Conservation (phyloP, 2,329 filamentous ascomycete species). For the Exophiala dermatitidis region DNA sequence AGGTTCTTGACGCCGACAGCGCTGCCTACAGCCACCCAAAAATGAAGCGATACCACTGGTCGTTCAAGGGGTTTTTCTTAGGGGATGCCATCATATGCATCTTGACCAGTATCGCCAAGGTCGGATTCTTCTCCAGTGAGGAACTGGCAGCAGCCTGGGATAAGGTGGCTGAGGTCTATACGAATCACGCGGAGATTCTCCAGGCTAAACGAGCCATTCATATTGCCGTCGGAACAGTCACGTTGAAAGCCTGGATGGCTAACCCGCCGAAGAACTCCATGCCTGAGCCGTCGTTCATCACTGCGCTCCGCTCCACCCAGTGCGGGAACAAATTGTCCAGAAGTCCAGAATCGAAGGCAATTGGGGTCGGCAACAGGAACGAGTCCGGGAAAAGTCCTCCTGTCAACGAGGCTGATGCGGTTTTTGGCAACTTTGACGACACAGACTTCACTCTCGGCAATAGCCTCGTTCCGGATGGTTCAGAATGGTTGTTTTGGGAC, state of each 20-base stretch:
- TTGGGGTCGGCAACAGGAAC: not conserved
- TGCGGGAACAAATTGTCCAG: not conserved
- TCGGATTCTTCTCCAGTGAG: not conserved
- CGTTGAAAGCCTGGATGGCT: slow-evolving; percentile 2
- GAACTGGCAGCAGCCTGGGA: not conserved
- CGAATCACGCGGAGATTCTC: not conserved
- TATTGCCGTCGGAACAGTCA: not conserved
- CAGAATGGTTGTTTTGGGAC: slow-evolving; percentile 1
- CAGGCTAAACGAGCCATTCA: not conserved
- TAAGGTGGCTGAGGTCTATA: not conserved
- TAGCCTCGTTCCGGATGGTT: not conserved
- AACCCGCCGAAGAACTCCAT: not conserved
- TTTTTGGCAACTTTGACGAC: not conserved
- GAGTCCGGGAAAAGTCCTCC: not conserved
- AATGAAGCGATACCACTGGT: not conserved
- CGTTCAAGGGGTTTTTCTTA: not conserved
- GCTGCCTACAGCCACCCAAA: not conserved
- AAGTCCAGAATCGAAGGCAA: not conserved
- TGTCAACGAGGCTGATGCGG: not conserved
- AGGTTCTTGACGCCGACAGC: slow-evolving; percentile 1
- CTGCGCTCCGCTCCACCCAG: not conserved
- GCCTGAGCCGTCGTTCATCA: not conserved
- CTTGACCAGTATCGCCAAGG: not conserved
- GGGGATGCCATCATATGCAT: not conserved
- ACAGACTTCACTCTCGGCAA: not conserved